Percentiles rank a stretch among this genome's conserved stretches.
These are phyloP conservation scores for Vitis vinifera DNA, from an alignment of 164 flowering plant species.

Conservation along the genomic window ASM3070453v1 NC_081823.1:4465001-4465500, in stretches of 20 bases:
- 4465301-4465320: constrained; percentile 37
- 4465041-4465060: constrained; percentile 21
- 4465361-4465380: constrained; percentile 32
- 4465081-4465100: constrained; percentile 45
- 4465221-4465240: constrained; percentile 28
- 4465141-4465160: constrained; percentile 46
- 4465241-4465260: constrained; percentile 41
- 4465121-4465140: constrained; percentile 26
- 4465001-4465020: too few species aligned
- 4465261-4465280: constrained; percentile 37
- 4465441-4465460: not conserved
- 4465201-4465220: not conserved
- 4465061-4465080: constrained; percentile 33
- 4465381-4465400: constrained; percentile 19
- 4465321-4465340: constrained; percentile 30
- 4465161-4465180: not conserved
- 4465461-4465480: too few species aligned
- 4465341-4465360: constrained; percentile 22
- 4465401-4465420: too few species aligned
- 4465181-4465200: not conserved
- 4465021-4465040: too few species aligned
- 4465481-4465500: constrained; percentile 19
- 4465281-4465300: constrained; percentile 42
- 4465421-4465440: too few species aligned
- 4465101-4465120: constrained; percentile 30